Evolutionary conservation across 768 basidiomycete genomes (phyloP).

Genomic region (Termitomyces heimii): DNA sequence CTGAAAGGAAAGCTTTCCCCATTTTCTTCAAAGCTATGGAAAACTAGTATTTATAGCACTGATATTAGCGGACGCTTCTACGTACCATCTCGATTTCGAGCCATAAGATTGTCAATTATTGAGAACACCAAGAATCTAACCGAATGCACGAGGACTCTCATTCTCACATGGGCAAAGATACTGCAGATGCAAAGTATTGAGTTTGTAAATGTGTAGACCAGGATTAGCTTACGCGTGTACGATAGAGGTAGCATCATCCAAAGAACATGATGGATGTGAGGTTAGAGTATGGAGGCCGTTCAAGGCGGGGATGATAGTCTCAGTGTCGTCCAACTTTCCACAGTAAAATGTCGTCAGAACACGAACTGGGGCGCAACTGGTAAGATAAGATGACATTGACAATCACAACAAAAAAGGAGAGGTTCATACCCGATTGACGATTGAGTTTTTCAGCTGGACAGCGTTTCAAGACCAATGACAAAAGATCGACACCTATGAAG

Average conservation of each 20-base stretch:
- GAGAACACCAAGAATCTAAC: slow-evolving; percentile 77
- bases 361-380: slow-evolving; percentile 45
- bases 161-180: slow-evolving; percentile 70
- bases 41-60: neutral
- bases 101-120: slow-evolving; percentile 75
- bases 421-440: slow-evolving; percentile 68
- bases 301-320: slow-evolving; percentile 78
- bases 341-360: slow-evolving; percentile 81
- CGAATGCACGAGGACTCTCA: slow-evolving; percentile 78
- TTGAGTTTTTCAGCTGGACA: slow-evolving; percentile 64
- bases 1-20: slow-evolving; percentile 65
- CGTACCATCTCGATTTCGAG: slow-evolving; percentile 61
- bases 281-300: slow-evolving; percentile 68
- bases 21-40: slow-evolving; percentile 60
- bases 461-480: slow-evolving; percentile 62
- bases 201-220: neutral
- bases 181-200: slow-evolving; percentile 31
- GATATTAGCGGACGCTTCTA: neutral
- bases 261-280: slow-evolving; percentile 53
- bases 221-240: slow-evolving; percentile 44
- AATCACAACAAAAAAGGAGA: neutral
- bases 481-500: slow-evolving; percentile 70
- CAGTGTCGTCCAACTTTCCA: slow-evolving; percentile 81
- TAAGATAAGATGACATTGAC: slow-evolving; percentile 5
- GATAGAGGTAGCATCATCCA: slow-evolving; percentile 58